Percentiles rank a stretch among this genome's conserved stretches.
phyloP scores from a whole-genome alignment of 2,329 filamentous ascomycete species.

The Colletotrichum orbiculare region DNA sequence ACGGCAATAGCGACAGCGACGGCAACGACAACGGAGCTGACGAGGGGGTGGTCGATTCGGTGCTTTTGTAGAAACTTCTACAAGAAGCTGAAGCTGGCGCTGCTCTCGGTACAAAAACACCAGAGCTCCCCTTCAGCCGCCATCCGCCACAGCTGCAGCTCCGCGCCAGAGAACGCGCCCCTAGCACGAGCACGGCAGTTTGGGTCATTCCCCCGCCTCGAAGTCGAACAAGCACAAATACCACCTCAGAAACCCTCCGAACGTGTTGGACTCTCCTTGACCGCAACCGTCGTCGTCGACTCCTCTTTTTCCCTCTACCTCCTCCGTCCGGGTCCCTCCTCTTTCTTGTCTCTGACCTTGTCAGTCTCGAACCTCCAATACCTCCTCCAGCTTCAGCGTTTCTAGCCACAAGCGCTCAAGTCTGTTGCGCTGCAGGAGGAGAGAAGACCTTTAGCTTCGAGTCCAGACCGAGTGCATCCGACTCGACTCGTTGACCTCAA shows the following conservation, averaged over 20 bases:
- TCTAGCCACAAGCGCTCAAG: constrained; percentile 2
- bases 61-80: constrained; percentile 55
- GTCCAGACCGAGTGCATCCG: constrained; percentile 10
- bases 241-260: constrained; percentile 6
- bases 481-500: not conserved
- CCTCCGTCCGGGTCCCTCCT: not conserved
- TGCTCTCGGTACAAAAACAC: constrained; percentile 51
- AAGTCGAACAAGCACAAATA: constrained; percentile 18
- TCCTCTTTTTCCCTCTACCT: constrained; percentile 14
- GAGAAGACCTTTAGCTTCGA: constrained; percentile 5
- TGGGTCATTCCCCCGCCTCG: constrained; percentile 25
- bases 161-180: constrained; percentile 37
- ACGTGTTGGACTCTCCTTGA: constrained; percentile 15
- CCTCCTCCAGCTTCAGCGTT: not conserved
- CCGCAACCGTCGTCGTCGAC: constrained; percentile 12
- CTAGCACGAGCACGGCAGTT: constrained; percentile 31
- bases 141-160: constrained; percentile 39
- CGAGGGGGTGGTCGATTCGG: constrained; percentile 17
- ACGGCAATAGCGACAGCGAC: constrained; percentile 28
- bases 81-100: constrained; percentile 50
- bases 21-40: constrained; percentile 33
- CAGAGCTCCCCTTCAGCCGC: constrained; percentile 40
- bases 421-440: not conserved
- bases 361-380: constrained; percentile 1
- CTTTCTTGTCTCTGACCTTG: not conserved